Evolutionary conservation across 2,329 filamentous ascomycete genomes (phyloP), one percentile per base, ranked within the genome.

Genomic region (Alternaria angustiovoidea): DNA sequence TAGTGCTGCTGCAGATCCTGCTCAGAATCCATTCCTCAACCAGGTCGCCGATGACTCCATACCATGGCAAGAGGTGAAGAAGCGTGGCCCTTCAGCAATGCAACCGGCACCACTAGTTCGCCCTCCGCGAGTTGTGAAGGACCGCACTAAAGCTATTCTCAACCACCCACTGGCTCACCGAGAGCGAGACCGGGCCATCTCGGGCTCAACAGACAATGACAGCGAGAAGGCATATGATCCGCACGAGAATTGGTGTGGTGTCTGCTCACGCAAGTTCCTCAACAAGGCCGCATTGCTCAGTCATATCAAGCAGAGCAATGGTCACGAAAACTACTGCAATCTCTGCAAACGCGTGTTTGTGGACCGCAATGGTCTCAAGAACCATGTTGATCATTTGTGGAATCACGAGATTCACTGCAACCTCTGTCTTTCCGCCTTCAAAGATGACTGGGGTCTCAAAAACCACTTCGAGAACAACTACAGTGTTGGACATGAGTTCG

Each of bases 391-490:
- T 22, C 68, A 76, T 57, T 63, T 74, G 5, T 32, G 36, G 8
- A 70, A 66, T 7, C 75, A 78, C 48, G 67, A 71, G 1, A 59
- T 66, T 2, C 68, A 64, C 56, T 78, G 75, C 65, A 78, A 77
- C 24, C 51, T 75, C 7, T 78, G 75, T 43, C 63, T 78, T 28
- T 75, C 71, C 48, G 73, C 74, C 1, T 78, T 78, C 68, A 70
- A 71, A 11, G 62, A 77, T 22, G 58, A 64, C n/a, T 73, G 68
- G 68, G 74, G 67, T 9, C 67, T 76, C 6, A 71, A 69, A 51
- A 75, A 76, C 20, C 74, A 77, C 49, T 73, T 76, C 47, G 74
- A 76, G 57, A 77, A 75, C 61, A 76, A 75, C 60, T 68, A 65
- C 30, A 51, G 57, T 4, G 69, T 69, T 3, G 69, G 69, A 7